Evolutionary conservation across 2,329 filamentous ascomycete genomes (phyloP).

Genomic region (Bisporella sp.): DNA sequence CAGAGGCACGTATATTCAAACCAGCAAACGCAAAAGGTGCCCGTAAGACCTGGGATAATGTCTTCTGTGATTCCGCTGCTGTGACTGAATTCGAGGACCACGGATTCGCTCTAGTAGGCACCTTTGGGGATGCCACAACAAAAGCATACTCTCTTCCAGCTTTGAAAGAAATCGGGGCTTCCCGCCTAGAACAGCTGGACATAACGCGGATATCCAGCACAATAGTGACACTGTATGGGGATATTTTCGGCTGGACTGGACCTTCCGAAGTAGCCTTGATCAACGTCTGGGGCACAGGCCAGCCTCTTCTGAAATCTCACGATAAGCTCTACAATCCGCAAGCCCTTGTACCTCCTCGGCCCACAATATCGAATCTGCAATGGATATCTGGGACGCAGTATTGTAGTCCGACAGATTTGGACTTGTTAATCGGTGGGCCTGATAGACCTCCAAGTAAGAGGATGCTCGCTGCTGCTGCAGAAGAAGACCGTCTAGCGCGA

Average conservation of each 20-base stretch:
- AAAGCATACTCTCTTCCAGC: conserved; percentile 83
- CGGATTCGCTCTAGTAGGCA: conserved; percentile 71
- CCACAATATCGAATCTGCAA: conserved; percentile 90
- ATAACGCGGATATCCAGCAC: conserved; percentile 62
- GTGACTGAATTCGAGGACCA: conserved; percentile 69
- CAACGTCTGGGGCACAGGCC: conserved; percentile 76
- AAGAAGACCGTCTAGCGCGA: conserved; percentile 59
- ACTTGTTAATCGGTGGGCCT: conserved; percentile 82
- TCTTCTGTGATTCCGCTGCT: conserved; percentile 72
- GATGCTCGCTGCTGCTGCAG: conserved; percentile 73
- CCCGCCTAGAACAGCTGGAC: conserved; percentile 65
- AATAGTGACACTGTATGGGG: conserved; percentile 68
- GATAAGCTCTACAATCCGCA: conserved; percentile 77
- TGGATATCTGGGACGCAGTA: conserved; percentile 96
- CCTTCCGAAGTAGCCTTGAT: conserved; percentile 79
- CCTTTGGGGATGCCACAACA: conserved; percentile 77
- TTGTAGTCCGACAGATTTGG: conserved; percentile 79
- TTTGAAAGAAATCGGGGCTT: conserved; percentile 73
- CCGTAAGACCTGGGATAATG: conserved; percentile 78
- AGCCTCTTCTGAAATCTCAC: conserved; percentile 51
- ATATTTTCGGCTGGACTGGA: conserved; percentile 81
- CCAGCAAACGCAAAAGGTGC: conserved; percentile 84
- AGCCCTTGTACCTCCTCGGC: conserved; percentile 66
- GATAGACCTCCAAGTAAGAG: conserved; percentile 83
- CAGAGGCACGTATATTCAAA: conserved; percentile 79